A percentile compares a stretch with the other conserved stretches of the same genome.
phyloP scores from a whole-genome alignment of 208 protist genomes.

The Novymonas esmeraldas region DNA sequence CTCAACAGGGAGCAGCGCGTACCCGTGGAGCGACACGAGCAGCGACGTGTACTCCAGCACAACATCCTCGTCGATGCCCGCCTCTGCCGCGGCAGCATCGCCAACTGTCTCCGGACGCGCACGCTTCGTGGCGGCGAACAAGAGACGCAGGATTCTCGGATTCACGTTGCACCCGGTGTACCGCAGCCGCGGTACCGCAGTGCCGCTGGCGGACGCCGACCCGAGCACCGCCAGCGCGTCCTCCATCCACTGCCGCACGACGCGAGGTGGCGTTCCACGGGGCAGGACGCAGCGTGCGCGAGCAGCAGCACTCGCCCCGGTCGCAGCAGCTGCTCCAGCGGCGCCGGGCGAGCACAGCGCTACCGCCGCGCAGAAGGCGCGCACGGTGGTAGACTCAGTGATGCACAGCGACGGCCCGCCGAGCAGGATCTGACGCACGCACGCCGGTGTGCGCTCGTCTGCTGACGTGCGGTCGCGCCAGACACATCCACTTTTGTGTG shows the following conservation, averaged over 20 bases:
- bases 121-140: constrained; percentile 32
- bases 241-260: constrained; percentile 15
- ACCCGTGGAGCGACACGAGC: constrained; percentile 40
- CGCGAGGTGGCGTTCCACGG: constrained; percentile 52
- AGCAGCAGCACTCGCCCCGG: not conserved
- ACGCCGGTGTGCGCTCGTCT: not conserved
- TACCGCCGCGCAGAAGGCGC: constrained; percentile 50
- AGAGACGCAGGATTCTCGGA: constrained; percentile 36
- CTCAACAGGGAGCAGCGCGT: not conserved
- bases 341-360: not conserved
- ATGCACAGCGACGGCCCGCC: constrained; percentile 26
- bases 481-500: constrained; percentile 21
- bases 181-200: constrained; percentile 7
- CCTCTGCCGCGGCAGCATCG: not conserved
- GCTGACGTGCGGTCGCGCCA: constrained; percentile 19
- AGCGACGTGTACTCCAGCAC: constrained; percentile 28
- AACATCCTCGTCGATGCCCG: not conserved
- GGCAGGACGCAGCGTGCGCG: constrained; percentile 44
- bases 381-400: constrained; percentile 40
- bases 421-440: constrained; percentile 33
- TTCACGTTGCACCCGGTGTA: constrained; percentile 37
- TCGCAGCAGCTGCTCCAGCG: not conserved
- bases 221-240: constrained; percentile 1
- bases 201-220: not conserved
- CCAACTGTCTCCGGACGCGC: not conserved